Evolutionary conservation across 805 yeast species (phyloP).

Genomic region (Candida krabiensis): DNA sequence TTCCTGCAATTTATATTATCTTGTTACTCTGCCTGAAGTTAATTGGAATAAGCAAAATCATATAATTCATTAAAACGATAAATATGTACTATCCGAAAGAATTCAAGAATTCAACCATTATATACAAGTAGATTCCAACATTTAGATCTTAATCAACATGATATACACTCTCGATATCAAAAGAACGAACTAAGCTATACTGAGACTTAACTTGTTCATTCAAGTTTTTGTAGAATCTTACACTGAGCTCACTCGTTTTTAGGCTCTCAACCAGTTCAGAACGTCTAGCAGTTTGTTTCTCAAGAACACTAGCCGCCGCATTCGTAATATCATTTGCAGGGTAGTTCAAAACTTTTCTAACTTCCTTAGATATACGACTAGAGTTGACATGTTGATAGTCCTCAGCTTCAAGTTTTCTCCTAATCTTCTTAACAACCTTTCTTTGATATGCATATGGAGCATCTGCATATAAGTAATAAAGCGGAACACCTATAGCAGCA

Average conservation of each 20-base stretch:
- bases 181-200: slow-evolving; percentile 15
- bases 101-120: too few relatives aligned
- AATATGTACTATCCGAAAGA: too few relatives aligned
- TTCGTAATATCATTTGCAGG: slow-evolving; percentile 83
- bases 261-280: slow-evolving; percentile 52
- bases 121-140: too few relatives aligned
- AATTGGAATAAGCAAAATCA: too few relatives aligned
- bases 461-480: slow-evolving; percentile 64
- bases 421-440: slow-evolving; percentile 73
- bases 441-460: slow-evolving; percentile 88
- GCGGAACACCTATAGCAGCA: slow-evolving; percentile 36
- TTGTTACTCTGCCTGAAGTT: too few relatives aligned
- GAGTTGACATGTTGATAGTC: slow-evolving; percentile 84
- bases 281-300: slow-evolving; percentile 57
- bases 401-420: slow-evolving; percentile 55
- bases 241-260: slow-evolving; percentile 55
- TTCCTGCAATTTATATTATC: too few relatives aligned
- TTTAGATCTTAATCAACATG: slow-evolving; percentile 4
- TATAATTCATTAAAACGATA: too few relatives aligned
- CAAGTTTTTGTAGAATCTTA: slow-evolving; percentile 53
- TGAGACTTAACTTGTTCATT: slow-evolving; percentile 24
- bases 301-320: slow-evolving; percentile 65
- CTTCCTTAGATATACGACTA: slow-evolving; percentile 75
- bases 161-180: slow-evolving; percentile 16
- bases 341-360: slow-evolving; percentile 72